Base-by-base conservation (phyloP, 495 filamentous ascomycete genomes). In the Apodospora peruviana region DNA sequence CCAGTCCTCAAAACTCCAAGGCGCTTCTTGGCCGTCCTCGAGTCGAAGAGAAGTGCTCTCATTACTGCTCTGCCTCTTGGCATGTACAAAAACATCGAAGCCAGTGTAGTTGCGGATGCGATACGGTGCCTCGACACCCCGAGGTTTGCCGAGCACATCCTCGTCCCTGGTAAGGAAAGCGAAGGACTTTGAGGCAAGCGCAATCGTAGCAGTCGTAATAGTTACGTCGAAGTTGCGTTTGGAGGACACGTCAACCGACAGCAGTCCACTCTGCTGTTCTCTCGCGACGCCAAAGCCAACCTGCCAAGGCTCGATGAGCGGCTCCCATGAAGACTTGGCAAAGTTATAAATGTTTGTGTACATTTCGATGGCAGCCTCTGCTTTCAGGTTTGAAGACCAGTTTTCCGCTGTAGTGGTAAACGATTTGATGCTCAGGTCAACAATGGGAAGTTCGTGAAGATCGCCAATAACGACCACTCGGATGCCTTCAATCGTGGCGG, bases 261-360 rank as follows among this genome's bases (percentile, higher is more conserved):
- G 72, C 39, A 81, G 74, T 37, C 94, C 87, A 1, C 83, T 86
- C 51, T 81, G 78, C 39, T 80, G 71, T 38, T 91, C 85, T 59
- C 83, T 89, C 10, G 89, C 84, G 69, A 97, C 78, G 45, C 93
- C 88, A 57, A 97, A 84, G 22, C 91, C 91, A 18, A 97, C 71
- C 51, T 93, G 84, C 93, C 93, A 98, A 25, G 94, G 93, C 64
- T 98, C 93, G 21, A 97, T 85, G 25, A 98, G 71, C 8, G 93
- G 93, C 65, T 97, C 93, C 93, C 93, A 98, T 8, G 90, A 87
- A 1, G 94, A 97, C 65, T 98, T 97, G 18, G 93, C 91, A 67
- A 98, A 98, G 65, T 97, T 98, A 74, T 94, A 97, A 43, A 97
- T 83, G 62, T 97, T 98, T 57, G 94, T 75, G 65, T 93, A 96